Base-by-base conservation (phyloP, 169 alveolate species). In the Plasmodium adleri region DNA sequence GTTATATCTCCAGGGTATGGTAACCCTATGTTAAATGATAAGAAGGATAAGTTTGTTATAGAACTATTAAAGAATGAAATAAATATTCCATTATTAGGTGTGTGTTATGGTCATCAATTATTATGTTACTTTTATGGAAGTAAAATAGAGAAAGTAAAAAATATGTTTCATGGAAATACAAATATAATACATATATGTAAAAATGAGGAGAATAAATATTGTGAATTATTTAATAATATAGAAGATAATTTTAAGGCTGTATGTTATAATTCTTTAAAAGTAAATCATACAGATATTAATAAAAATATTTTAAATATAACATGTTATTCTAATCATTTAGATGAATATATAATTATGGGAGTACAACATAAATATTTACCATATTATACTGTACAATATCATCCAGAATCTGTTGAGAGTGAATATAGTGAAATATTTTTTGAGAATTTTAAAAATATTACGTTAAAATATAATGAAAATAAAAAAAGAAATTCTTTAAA, bases 381-480 rank as follows among this genome's bases (percentile, higher is more conserved):
- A 9, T 56, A 91, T 20, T 85, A 83, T 58, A 92, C 95, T 10
- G 93, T 91, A 0, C 96, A 93, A 60, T 93, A 91, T 66, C 94
- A 91, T 59, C 96, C 95, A 1, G 95, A 93, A 74, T 91, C 94
- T 1, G 72, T 93, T 9, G 93, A 92, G 58, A 88, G 93, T 8
- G 89, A 78, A 1, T 66, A 47, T n/a, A 93, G 93, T 22, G 4
- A 5, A 4, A 20, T 47, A 13, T 85, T 91, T 72, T 74, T 74
- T 32, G 64, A 67, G n/a, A 66, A 71, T 64, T 78, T 56, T 72
- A 88, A 56, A 58, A 78, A 75, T 13, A 88, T 68, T 58, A 78
- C 72, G 3, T 60, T 75, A 3, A 62, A 47, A 10, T 52, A 49
- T 9, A 22, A 52, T 15, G 39, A 58, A 12, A 43, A 12, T 0